Evolutionary conservation across 129 eudicot species (phyloP).

Genomic region (Daucus carota): DNA sequence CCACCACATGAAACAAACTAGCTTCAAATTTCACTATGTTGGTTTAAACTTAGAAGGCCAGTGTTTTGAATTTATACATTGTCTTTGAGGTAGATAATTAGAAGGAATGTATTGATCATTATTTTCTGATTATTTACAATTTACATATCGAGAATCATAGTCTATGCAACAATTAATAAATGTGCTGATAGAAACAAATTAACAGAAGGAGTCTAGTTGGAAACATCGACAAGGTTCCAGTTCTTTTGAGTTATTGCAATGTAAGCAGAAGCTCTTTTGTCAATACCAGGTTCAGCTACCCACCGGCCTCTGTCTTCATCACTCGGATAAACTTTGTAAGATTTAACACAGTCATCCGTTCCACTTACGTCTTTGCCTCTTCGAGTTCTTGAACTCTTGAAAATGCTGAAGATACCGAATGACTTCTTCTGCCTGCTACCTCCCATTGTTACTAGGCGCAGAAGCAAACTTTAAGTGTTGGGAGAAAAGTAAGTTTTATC

Average conservation of each 20-base stretch:
- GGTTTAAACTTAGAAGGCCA: neutral
- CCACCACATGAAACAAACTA: neutral
- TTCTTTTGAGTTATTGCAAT: conserved; percentile 7
- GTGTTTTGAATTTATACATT: neutral
- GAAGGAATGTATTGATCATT: neutral
- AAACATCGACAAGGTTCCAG: conserved; percentile 10
- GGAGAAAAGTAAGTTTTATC: neutral
- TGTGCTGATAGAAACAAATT: neutral
- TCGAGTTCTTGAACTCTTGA: conserved; percentile 19
- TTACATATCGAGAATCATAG: neutral
- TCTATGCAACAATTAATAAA: neutral
- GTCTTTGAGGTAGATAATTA: neutral
- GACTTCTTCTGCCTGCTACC: conserved; percentile 33
- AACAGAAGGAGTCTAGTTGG: conserved; percentile 4
- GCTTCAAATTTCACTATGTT: neutral
- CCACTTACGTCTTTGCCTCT: conserved; percentile 2
- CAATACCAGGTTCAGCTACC: conserved; percentile 53
- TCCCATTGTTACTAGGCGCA: conserved; percentile 16
- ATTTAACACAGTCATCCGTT: conserved; percentile 19
- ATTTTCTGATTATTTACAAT: neutral
- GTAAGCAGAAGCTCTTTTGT: conserved; percentile 34
- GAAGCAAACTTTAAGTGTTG: neutral
- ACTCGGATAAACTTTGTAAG: conserved; percentile 42
- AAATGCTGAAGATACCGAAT: conserved; percentile 16
- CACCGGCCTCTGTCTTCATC: conserved; percentile 47